These are phyloP conservation scores for Rubroboletus satanas DNA, from an alignment of 768 basidiomycete species.

Conservation along the genomic window DNA sequence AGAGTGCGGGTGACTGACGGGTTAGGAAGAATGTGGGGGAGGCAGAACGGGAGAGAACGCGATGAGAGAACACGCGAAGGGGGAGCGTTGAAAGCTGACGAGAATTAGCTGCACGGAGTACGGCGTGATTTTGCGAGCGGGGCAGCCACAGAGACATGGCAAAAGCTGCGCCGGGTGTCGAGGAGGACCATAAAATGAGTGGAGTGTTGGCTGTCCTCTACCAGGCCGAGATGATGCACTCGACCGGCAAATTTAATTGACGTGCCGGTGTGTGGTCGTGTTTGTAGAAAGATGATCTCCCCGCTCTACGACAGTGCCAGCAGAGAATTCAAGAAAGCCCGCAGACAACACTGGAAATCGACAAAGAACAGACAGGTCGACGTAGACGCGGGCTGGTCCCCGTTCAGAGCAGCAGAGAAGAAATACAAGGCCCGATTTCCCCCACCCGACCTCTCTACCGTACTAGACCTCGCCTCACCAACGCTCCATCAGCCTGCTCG, in stretches of 20 bases:
- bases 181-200: neutral
- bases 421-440: slow-evolving; percentile 76
- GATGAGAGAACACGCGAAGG: slow-evolving; percentile 7
- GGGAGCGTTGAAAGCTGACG: slow-evolving; percentile 10
- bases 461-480: slow-evolving; percentile 56
- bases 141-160: slow-evolving; percentile 78
- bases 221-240: neutral
- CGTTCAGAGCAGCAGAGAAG: slow-evolving; percentile 78
- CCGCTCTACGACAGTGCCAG: neutral
- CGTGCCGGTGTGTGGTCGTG: slow-evolving; percentile 18
- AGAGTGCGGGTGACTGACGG: slow-evolving; percentile 23
- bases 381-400: slow-evolving; percentile 58
- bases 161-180: neutral
- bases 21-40: slow-evolving; percentile 20
- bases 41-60: slow-evolving; percentile 13
- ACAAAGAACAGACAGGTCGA: slow-evolving; percentile 49
- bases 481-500: slow-evolving; percentile 1
- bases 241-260: neutral
- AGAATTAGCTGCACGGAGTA: slow-evolving; percentile 35
- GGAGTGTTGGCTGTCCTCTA: too few species aligned
- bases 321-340: slow-evolving; percentile 56
- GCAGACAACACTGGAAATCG: slow-evolving; percentile 54
- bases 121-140: slow-evolving; percentile 43
- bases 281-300: slow-evolving; percentile 27
- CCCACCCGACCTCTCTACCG: slow-evolving; percentile 64